Percentiles rank a stretch among this genome's conserved stretches.
These are phyloP conservation scores for Nannochloropsis salina DNA, from an alignment of 108 stramenopile genomes.

Conservation along the genomic window DNA sequence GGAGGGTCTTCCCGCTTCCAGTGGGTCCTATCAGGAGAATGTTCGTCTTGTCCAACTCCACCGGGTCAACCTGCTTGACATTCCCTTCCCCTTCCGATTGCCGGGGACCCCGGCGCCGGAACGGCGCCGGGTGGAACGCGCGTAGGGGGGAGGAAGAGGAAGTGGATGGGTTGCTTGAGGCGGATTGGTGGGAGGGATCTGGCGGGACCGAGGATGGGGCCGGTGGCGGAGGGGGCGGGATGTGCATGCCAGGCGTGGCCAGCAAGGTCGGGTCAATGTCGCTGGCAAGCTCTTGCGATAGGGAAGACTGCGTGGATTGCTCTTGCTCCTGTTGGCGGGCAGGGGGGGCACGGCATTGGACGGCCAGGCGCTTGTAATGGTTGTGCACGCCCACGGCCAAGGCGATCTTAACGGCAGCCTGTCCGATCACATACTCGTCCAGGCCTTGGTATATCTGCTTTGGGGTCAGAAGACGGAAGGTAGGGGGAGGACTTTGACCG, in stretches of 20 bases:
- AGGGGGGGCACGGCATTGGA: not conserved
- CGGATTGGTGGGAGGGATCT: not conserved
- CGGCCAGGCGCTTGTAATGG: constrained; percentile 74
- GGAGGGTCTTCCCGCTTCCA: constrained; percentile 76
- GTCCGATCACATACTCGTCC: constrained; percentile 91
- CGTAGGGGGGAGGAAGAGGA: not conserved
- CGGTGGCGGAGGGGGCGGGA: not conserved
- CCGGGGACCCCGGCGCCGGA: constrained; percentile 24
- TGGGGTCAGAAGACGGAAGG: constrained; percentile 20
- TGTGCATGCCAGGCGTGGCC: constrained; percentile 10
- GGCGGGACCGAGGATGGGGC: not conserved
- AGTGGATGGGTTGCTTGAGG: too few relatives aligned
- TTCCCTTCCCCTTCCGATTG: constrained; percentile 15
- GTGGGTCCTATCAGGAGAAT: constrained; percentile 88
- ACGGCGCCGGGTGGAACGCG: constrained; percentile 1
- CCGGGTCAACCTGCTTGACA: constrained; percentile 40
- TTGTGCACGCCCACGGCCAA: constrained; percentile 89
- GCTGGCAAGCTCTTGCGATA: not conserved
- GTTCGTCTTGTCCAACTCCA: constrained; percentile 90
- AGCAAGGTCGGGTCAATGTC: not conserved
- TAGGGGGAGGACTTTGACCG: not conserved
- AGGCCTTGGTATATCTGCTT: constrained; percentile 65
- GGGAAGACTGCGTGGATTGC: not conserved
- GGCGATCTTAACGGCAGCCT: constrained; percentile 84
- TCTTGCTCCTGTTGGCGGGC: constrained; percentile 25